phyloP scores from a whole-genome alignment of 108 stramenopile genomes.

The Fragilaria radians region DNA sequence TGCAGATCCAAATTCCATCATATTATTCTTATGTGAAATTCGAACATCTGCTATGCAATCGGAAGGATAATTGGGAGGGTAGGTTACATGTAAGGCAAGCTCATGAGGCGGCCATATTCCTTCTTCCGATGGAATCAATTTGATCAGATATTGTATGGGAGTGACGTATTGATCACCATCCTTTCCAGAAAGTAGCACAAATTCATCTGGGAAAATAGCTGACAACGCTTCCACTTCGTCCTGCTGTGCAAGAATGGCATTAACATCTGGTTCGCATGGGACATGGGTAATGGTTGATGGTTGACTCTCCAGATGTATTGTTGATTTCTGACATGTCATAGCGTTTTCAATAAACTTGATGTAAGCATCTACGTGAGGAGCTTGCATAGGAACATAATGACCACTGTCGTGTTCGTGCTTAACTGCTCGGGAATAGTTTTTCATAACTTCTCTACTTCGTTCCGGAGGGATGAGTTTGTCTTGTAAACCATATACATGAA shows the following conservation, averaged over 20 bases:
- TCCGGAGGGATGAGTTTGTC: slow-evolving; percentile 49
- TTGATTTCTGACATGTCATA: background rate
- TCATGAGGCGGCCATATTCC: slow-evolving; percentile 61
- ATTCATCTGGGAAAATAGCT: slow-evolving; percentile 68
- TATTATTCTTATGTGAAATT: slow-evolving; percentile 61
- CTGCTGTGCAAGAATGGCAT: slow-evolving; percentile 43
- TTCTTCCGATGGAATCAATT: slow-evolving; percentile 32
- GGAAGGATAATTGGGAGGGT: slow-evolving; percentile 56
- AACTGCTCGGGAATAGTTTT: slow-evolving; percentile 5
- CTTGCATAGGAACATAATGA: slow-evolving; percentile 74
- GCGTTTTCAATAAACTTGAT: slow-evolving; percentile 43
- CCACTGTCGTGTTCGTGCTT: slow-evolving; percentile 47
- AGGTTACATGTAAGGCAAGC: slow-evolving; percentile 43
- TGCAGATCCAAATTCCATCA: slow-evolving; percentile 46
- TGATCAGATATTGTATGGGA: slow-evolving; percentile 60
- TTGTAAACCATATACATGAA: slow-evolving; percentile 63
- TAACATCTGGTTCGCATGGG: slow-evolving; percentile 43
- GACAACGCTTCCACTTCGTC: slow-evolving; percentile 66
- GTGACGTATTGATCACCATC: slow-evolving; percentile 26
- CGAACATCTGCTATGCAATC: slow-evolving; percentile 35
- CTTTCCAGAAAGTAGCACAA: slow-evolving; percentile 36
- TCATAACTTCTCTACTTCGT: slow-evolving; percentile 28
- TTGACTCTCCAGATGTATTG: background rate
- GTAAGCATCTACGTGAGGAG: slow-evolving; percentile 35
- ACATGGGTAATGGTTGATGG: background rate